Conservation (phyloP, 352 stramenopile genomes). For the Pythium grandisporangium region DNA sequence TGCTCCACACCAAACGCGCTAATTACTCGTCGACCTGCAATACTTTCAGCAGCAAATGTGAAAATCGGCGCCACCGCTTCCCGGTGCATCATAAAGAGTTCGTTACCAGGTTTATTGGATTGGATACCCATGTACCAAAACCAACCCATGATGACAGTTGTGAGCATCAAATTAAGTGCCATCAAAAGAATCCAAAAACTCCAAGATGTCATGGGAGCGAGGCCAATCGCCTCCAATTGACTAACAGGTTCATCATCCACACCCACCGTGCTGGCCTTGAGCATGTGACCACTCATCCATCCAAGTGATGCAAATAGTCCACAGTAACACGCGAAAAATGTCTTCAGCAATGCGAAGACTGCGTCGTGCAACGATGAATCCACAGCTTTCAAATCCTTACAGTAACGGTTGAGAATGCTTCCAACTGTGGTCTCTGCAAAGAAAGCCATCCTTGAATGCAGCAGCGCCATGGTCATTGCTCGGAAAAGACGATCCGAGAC, state of each 20-base stretch:
- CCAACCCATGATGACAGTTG: slow-evolving; percentile 9
- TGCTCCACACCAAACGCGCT: slow-evolving; percentile 11
- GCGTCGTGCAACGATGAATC: slow-evolving; percentile 17
- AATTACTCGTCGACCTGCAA: slow-evolving; percentile 12
- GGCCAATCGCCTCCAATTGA: slow-evolving; percentile 9
- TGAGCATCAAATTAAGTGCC: slow-evolving; percentile 14
- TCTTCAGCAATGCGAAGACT: slow-evolving; percentile 15
- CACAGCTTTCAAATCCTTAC: slow-evolving; percentile 17
- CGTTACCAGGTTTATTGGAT: slow-evolving; percentile 19
- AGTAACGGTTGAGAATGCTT: slow-evolving; percentile 16
- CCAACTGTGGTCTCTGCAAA: slow-evolving; percentile 15
- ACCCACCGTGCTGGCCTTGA: slow-evolving; percentile 9
- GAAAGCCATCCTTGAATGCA: slow-evolving; percentile 13
- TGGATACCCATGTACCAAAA: slow-evolving; percentile 20
- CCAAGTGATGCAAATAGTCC: slow-evolving; percentile 22
- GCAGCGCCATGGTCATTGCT: slow-evolving; percentile 10
- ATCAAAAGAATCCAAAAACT: slow-evolving; percentile 17
- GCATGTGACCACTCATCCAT: slow-evolving; percentile 24
- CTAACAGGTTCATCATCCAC: too few relatives aligned
- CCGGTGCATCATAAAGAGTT: slow-evolving; percentile 25
- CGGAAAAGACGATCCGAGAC: slow-evolving; percentile 13
- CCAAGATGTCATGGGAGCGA: slow-evolving; percentile 6
- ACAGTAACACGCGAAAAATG: slow-evolving; percentile 24
- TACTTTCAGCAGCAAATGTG: slow-evolving; percentile 13
- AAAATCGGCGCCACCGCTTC: slow-evolving; percentile 18